phyloP scores from a whole-genome alignment of 1,139 yeast species.

The Yamadazyma sp. region DNA sequence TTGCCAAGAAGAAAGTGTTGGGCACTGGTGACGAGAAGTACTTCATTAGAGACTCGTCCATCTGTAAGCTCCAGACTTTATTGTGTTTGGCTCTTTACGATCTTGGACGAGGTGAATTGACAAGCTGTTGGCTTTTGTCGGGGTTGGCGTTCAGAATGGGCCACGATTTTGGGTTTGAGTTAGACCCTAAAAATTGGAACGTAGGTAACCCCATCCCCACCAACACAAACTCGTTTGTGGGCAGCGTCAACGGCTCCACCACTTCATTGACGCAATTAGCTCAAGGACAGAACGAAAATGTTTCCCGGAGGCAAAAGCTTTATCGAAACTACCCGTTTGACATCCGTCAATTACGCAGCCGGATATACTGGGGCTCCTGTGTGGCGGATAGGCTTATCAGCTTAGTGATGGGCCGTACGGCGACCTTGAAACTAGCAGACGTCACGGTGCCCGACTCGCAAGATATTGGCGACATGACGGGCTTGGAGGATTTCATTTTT shows the following conservation, averaged over 20 bases:
- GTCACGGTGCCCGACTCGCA: constrained; percentile 15
- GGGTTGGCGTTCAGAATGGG: constrained; percentile 15
- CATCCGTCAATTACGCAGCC: constrained; percentile 11
- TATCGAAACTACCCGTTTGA: constrained; percentile 13
- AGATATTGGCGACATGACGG: constrained; percentile 15
- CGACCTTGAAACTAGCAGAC: constrained; percentile 13
- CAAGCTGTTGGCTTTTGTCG: constrained; percentile 15
- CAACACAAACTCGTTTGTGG: neutral
- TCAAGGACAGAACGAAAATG: neutral
- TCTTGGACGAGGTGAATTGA: constrained; percentile 12
- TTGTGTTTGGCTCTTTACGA: constrained; percentile 15
- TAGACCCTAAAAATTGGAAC: constrained; percentile 16
- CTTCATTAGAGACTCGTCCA: constrained; percentile 11
- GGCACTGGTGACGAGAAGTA: constrained; percentile 6
- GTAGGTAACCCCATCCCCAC: constrained; percentile 4
- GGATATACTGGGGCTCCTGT: constrained; percentile 17
- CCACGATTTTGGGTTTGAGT: constrained; percentile 13
- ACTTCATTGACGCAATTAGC: neutral
- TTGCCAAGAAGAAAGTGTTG: constrained; percentile 6
- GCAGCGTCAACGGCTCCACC: neutral
- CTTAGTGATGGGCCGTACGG: constrained; percentile 14
- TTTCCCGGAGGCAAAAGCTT: constrained; percentile 5
- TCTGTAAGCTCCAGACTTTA: constrained; percentile 12
- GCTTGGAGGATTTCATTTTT: constrained; percentile 14
- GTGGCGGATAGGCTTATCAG: constrained; percentile 15